These are phyloP conservation scores for Aspergillus sparsus DNA, from an alignment of 495 filamentous ascomycete species.

Conservation along the genomic window DNA sequence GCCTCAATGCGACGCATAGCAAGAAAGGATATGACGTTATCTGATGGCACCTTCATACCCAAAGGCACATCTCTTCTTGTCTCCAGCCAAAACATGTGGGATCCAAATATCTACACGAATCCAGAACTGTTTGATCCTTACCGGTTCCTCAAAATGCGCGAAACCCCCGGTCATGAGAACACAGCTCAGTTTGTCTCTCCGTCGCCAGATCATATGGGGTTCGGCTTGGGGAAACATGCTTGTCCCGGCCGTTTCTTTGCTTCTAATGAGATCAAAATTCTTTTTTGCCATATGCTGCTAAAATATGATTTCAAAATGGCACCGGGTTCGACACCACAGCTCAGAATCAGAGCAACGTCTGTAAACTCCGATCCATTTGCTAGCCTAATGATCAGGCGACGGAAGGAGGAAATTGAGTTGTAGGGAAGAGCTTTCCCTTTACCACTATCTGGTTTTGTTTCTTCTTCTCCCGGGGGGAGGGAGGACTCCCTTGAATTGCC, in stretches of 20 bases:
- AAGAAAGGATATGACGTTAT: slow-evolving; percentile 24
- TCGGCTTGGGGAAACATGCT: slow-evolving; percentile 52
- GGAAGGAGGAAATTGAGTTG: slow-evolving; percentile 12
- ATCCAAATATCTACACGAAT: slow-evolving; percentile 39
- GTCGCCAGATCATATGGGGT: slow-evolving; percentile 38
- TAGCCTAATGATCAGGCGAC: slow-evolving; percentile 9
- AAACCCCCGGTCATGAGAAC: slow-evolving; percentile 33
- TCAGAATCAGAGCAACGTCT: neutral
- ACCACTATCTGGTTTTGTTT: no score
- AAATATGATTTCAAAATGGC: slow-evolving; percentile 48
- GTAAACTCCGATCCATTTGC: slow-evolving; percentile 2
- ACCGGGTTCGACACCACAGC: neutral
- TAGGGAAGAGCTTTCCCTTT: neutral
- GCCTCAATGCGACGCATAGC: slow-evolving; percentile 44
- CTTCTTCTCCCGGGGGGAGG: no score
- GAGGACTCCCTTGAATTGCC: no score
- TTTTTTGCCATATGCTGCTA: slow-evolving; percentile 40
- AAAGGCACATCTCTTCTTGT: slow-evolving; percentile 31
- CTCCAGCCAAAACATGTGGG: slow-evolving; percentile 30
- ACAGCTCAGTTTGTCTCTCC: slow-evolving; percentile 40
- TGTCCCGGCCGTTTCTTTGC: slow-evolving; percentile 55
- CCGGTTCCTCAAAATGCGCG: slow-evolving; percentile 40
- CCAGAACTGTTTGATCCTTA: slow-evolving; percentile 43
- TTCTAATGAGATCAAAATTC: slow-evolving; percentile 43
- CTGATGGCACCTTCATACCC: slow-evolving; percentile 26